Percentiles rank a stretch among this genome's conserved stretches.
Evolutionary conservation across 2,329 filamentous ascomycete genomes (phyloP).

Genomic region (Coleophoma eucalyptorum): DNA sequence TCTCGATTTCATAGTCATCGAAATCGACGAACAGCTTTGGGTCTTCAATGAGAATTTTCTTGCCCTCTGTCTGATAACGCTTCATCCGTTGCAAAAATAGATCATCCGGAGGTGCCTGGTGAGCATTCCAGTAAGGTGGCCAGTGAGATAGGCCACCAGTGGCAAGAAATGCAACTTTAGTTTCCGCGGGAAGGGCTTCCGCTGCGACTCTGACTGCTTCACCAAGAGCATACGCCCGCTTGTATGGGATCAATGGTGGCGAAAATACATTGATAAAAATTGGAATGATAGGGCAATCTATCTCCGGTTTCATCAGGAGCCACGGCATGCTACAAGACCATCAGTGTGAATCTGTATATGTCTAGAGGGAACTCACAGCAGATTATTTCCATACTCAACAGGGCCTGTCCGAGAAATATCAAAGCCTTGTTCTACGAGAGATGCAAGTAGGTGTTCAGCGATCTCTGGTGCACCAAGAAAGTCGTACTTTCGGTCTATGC

Average conservation of each 20-base stretch:
- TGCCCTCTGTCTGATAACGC: conserved; percentile 24
- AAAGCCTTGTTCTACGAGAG: conserved; percentile 21
- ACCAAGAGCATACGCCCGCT: conserved; percentile 24
- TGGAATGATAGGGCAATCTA: conserved; percentile 21
- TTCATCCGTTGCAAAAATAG: conserved; percentile 26
- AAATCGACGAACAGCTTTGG: conserved; percentile 24
- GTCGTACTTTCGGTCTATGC: conserved; percentile 19
- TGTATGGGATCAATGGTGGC: conserved; percentile 25
- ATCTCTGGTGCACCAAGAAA: conserved; percentile 22
- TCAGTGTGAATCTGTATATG: too few relatives aligned
- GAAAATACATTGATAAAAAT: conserved; percentile 27
- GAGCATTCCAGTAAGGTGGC: conserved; percentile 26
- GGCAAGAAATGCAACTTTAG: conserved; percentile 12
- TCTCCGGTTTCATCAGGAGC: conserved; percentile 22
- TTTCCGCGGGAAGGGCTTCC: conserved; percentile 14
- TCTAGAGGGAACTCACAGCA: too few relatives aligned
- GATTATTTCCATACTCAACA: conserved; percentile 25
- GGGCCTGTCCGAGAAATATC: conserved; percentile 20
- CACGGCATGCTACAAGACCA: too few relatives aligned
- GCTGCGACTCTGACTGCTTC: conserved; percentile 23
- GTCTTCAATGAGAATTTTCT: conserved; percentile 17
- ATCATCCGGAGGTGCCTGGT: conserved; percentile 21
- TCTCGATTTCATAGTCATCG: conserved; percentile 27
- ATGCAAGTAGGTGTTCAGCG: conserved; percentile 20
- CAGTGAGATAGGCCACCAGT: conserved; percentile 26